These are phyloP conservation scores for Afroboletus lepidellus DNA, from an alignment of 1,284 basidiomycete genomes.

Conservation along the genomic window DNA sequence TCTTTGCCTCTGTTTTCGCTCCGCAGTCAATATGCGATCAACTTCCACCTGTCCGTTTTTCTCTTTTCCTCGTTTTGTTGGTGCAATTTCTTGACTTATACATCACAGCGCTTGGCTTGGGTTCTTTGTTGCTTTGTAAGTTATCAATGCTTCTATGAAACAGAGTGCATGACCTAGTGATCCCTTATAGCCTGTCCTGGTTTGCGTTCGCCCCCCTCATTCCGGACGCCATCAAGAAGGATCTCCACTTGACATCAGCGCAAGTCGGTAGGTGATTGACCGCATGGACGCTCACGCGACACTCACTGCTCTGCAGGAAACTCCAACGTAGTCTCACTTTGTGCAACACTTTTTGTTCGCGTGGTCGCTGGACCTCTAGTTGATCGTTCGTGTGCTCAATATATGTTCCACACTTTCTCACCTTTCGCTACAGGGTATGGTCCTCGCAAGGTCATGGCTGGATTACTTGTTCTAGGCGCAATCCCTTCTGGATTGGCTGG, in stretches of 20 bases:
- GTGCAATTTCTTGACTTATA: background rate
- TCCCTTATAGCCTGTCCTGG: slow-evolving; percentile 48
- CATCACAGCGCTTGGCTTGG: slow-evolving; percentile 31
- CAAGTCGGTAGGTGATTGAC: slow-evolving; percentile 38
- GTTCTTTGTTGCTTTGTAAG: slow-evolving; percentile 41
- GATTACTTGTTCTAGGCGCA: slow-evolving; percentile 55
- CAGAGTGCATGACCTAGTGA: slow-evolving; percentile 27
- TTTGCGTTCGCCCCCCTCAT: slow-evolving; percentile 66
- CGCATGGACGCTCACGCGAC: background rate
- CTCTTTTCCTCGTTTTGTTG: background rate
- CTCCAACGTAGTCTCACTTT: slow-evolving; percentile 56
- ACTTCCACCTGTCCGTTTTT: slow-evolving; percentile 49
- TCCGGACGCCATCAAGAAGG: slow-evolving; percentile 57
- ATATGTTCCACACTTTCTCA: background rate
- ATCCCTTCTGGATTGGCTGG: slow-evolving; percentile 66
- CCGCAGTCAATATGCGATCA: slow-evolving; percentile 49
- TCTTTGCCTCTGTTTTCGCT: slow-evolving; percentile 57
- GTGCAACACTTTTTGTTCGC: slow-evolving; percentile 35
- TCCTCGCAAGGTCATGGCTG: slow-evolving; percentile 62
- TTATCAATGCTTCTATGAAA: background rate
- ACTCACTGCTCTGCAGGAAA: slow-evolving; percentile 36
- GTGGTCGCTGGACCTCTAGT: slow-evolving; percentile 54
- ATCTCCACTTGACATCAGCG: slow-evolving; percentile 49
- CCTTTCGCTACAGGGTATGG: slow-evolving; percentile 40
- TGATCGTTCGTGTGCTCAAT: slow-evolving; percentile 41